Evolutionary conservation across 345 rosid species (phyloP).

Genomic region (Salix brachista): DNA sequence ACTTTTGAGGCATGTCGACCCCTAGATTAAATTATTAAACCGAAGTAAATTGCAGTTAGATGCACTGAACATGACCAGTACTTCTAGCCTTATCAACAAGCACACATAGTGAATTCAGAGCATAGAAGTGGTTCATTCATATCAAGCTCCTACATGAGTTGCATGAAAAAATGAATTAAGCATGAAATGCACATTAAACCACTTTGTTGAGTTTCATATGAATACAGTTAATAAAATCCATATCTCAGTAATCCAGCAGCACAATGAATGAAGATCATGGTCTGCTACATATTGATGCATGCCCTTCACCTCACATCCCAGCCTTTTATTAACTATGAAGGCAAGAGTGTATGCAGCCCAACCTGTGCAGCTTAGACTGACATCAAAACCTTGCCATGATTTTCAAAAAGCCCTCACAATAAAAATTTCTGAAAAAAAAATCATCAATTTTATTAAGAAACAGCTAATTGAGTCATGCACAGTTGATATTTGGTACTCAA

Average conservation of each 20-base stretch:
- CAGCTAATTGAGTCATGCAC: background rate
- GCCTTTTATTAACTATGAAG: background rate
- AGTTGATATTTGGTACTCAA: background rate
- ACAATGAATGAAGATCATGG: background rate
- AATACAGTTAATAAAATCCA: background rate
- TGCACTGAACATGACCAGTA: background rate
- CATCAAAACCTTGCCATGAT: background rate
- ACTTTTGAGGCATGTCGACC: constrained; percentile 97
- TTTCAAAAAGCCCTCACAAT: background rate
- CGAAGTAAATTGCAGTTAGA: background rate
- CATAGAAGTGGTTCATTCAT: background rate
- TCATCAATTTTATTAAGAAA: background rate
- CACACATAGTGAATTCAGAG: background rate
- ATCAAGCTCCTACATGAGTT: background rate
- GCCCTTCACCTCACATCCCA: background rate
- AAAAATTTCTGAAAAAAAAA: background rate
- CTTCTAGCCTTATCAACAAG: background rate
- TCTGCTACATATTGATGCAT: background rate
- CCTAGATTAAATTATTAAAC: constrained; percentile 35
- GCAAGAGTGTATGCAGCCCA: background rate
- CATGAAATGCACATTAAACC: background rate
- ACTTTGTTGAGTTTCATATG: background rate
- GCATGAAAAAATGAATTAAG: background rate
- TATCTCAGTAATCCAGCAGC: background rate
- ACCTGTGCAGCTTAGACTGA: background rate